A percentile compares a stretch with the other conserved stretches of the same genome.
These are phyloP conservation scores for Grosmannia clavigera DNA, from an alignment of 2,329 filamentous ascomycete genomes.

Conservation along the genomic window DNA sequence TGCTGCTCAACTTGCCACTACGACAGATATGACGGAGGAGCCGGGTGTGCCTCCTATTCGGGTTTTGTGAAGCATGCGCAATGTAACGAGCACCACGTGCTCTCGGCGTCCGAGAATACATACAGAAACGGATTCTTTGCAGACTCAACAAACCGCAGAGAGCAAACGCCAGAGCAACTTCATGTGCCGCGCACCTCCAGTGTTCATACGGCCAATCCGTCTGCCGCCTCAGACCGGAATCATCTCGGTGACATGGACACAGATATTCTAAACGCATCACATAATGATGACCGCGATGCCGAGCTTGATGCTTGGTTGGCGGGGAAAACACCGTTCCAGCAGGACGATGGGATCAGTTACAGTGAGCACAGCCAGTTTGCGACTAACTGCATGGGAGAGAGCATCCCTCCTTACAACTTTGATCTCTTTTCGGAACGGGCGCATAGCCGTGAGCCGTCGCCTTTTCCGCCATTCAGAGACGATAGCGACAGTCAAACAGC, in stretches of 20 bases:
- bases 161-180: background rate
- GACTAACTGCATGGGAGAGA: background rate
- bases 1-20: background rate
- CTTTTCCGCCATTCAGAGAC: background rate
- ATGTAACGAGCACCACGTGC: background rate
- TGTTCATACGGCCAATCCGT: slow-evolving; percentile 8
- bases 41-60: background rate
- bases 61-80: background rate
- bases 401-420: slow-evolving; percentile 8
- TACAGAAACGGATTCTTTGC: background rate
- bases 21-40: background rate
- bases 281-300: background rate
- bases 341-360: background rate
- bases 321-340: background rate
- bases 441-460: background rate
- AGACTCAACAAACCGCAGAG: background rate
- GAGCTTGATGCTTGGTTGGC: slow-evolving; percentile 3
- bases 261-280: background rate
- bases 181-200: slow-evolving; percentile 7
- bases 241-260: too few species aligned
- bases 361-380: background rate
- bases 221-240: background rate
- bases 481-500: background rate
- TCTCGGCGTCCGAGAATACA: too few species aligned
- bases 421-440: slow-evolving; percentile 2